Evolutionary conservation across 768 basidiomycete species (phyloP), one percentile per base, ranked within the genome.

Genomic region (Thelephora aurantiotincta): DNA sequence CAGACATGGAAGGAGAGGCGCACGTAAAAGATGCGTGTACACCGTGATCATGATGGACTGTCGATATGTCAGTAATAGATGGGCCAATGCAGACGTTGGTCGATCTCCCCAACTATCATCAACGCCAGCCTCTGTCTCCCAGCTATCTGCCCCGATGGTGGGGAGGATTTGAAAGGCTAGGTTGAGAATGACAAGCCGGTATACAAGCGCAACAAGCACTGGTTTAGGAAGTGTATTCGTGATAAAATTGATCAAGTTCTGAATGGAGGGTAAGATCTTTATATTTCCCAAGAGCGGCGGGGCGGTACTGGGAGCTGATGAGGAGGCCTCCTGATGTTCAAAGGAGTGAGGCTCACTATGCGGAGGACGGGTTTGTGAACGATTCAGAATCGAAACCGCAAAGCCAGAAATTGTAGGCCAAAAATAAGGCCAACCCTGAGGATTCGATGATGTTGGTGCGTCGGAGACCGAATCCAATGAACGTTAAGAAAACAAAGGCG

Each of bases 361-460:
- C 80, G 11, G 81, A 82, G 33, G 79, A 77, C 9, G 80, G 75
- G 57, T 84, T 80, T 22, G 77, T 78, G 53, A 80, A 78, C 0
- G 82, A 78, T 47, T 76, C 74, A 53, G 78, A 75, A 60, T 85
- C 82, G 54, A 84, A 81, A 14, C 85, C 85, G 57, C 87, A 89
- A 33, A 91, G 70, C 90, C 90, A 92, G 33, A 92, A 75, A 53
- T 89, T 89, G 62, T 88, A 91, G 5, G 89, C 87, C 36, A 96
- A 75, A 61, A 93, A 89, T 22, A 93, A 69, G 2, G 88, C 82
- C 22, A 97, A 76, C 43, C 86, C 78, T 2, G 85, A 81, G 2
- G 90, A 90, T 62, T 97, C 93, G 48, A 96, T 82, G 44, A 94
- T 84, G 57, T 94, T 94, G 36, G 92, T 94, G 45, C 88, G 74